Evolutionary conservation across 768 basidiomycete species (phyloP).

Genomic region (Pisolithus marmoratus): DNA sequence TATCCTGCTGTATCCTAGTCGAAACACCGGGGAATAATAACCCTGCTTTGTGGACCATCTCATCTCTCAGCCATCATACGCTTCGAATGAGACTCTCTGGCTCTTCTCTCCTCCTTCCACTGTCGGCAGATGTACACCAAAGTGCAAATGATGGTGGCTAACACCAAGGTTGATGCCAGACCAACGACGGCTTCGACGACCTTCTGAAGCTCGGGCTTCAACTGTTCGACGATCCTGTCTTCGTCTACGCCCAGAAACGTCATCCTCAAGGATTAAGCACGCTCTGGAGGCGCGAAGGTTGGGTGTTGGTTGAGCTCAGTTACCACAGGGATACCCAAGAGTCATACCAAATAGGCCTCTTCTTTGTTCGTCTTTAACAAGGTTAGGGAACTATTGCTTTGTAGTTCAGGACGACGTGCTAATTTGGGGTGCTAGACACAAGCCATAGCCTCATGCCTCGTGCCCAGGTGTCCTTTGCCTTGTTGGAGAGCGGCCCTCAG

Average conservation of each 20-base stretch:
- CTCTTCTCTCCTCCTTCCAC: slow-evolving; percentile 15
- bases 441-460: too few species aligned
- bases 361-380: too few species aligned
- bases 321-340: background rate
- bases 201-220: slow-evolving; percentile 11
- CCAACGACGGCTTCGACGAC: background rate
- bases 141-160: slow-evolving; percentile 14
- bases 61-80: slow-evolving; percentile 9
- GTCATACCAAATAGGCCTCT: background rate
- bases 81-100: slow-evolving; percentile 11
- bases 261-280: background rate
- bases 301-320: background rate
- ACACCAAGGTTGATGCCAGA: background rate
- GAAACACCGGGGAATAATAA: too few species aligned
- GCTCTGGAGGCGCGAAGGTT: background rate
- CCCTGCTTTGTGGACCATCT: too few species aligned
- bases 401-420: too few species aligned
- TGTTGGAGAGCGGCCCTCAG: too few species aligned
- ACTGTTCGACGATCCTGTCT: slow-evolving; percentile 5
- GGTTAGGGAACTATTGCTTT: too few species aligned
- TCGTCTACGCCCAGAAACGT: slow-evolving; percentile 10
- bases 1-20: too few species aligned
- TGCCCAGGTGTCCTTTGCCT: too few species aligned
- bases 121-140: slow-evolving; percentile 12
- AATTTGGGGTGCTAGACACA: too few species aligned